Evolutionary conservation across 768 basidiomycete species (phyloP).

Genomic region (Filobasidium wieringae): DNA sequence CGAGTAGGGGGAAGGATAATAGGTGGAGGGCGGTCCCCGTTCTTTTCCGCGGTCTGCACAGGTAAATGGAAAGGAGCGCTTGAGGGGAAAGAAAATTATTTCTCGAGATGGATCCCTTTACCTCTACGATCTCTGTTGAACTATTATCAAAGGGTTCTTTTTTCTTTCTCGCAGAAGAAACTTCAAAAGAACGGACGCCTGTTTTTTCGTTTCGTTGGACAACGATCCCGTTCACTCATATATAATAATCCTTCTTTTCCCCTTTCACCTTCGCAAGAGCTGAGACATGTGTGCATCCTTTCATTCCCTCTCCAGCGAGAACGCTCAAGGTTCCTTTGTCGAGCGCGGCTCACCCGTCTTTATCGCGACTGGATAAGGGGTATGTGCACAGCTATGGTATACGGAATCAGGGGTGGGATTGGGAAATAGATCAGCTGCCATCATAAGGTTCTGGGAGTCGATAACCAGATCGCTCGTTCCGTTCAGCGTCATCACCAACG

Average conservation of each 20-base stretch:
- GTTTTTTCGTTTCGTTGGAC: too few species aligned
- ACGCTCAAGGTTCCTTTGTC: too few species aligned
- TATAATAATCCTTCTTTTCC: not conserved
- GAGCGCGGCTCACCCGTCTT: too few species aligned
- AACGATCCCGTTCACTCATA: not conserved
- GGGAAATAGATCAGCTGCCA: too few species aligned
- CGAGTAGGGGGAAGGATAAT: not conserved
- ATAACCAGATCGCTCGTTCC: too few species aligned
- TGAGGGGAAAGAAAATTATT: too few species aligned
- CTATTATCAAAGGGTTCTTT: not conserved
- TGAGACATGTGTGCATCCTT: not conserved
- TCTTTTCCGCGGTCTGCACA: not conserved
- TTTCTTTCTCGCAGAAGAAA: not conserved
- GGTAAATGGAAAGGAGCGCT: not conserved
- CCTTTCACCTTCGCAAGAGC: not conserved
- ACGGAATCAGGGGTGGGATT: too few species aligned
- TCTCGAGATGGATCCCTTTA: not conserved
- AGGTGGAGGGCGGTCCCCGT: not conserved
- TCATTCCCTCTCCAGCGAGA: too few species aligned
- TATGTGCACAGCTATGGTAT: too few species aligned
- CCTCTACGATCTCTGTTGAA: not conserved
- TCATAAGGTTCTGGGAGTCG: too few species aligned
- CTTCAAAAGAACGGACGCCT: not conserved
- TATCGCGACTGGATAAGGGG: too few species aligned
- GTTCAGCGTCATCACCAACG: too few species aligned